These are phyloP conservation scores for Fusarium heterosporum DNA, from an alignment of 2,329 filamentous ascomycete species.

Conservation along the genomic window DNA sequence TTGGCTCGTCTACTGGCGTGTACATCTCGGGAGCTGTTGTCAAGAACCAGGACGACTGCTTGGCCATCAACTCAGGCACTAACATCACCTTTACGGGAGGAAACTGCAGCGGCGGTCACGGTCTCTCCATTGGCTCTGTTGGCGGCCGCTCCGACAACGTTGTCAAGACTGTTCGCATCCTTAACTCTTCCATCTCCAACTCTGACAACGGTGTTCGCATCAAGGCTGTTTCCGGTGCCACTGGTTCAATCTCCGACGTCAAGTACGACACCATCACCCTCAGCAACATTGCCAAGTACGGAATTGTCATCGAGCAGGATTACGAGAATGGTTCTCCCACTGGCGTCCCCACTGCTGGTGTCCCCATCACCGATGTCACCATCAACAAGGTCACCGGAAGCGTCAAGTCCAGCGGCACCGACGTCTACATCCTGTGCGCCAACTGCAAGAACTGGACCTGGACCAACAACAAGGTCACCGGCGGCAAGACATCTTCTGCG, in stretches of 20 bases:
- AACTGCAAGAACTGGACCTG: slow-evolving; percentile 64
- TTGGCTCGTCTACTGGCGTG: slow-evolving; percentile 61
- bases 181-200: slow-evolving; percentile 62
- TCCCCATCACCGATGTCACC: slow-evolving; percentile 65
- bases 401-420: slow-evolving; percentile 54
- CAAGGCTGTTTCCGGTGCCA: slow-evolving; percentile 62
- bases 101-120: slow-evolving; percentile 59
- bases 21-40: slow-evolving; percentile 65
- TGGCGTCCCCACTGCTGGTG: slow-evolving; percentile 59
- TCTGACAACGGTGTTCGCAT: slow-evolving; percentile 65
- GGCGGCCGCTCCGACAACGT: slow-evolving; percentile 63
- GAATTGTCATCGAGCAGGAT: slow-evolving; percentile 57
- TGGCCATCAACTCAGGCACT: slow-evolving; percentile 67
- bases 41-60: slow-evolving; percentile 72
- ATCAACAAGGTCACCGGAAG: slow-evolving; percentile 58
- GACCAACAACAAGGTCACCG: slow-evolving; percentile 61
- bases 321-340: slow-evolving; percentile 62
- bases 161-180: slow-evolving; percentile 63
- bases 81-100: slow-evolving; percentile 60
- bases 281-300: slow-evolving; percentile 56
- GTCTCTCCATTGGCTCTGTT: slow-evolving; percentile 58
- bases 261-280: slow-evolving; percentile 59
- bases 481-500: slow-evolving; percentile 57
- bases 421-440: slow-evolving; percentile 67
- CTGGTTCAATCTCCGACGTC: slow-evolving; percentile 58